Evolutionary conservation across 164 flowering plant genomes (phyloP).

Genomic region (Umbellularia californica): DNA sequence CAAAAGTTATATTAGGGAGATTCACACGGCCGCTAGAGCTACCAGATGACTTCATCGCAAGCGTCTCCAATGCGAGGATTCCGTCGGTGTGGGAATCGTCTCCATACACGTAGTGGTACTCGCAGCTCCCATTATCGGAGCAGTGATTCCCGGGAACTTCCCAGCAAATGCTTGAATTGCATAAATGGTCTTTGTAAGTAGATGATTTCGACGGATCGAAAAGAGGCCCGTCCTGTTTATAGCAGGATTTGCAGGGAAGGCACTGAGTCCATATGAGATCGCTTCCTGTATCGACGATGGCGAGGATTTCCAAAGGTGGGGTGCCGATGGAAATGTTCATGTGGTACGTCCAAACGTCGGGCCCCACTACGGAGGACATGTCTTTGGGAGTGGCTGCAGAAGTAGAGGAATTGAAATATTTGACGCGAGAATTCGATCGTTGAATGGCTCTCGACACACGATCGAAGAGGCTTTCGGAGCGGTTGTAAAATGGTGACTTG

Average conservation of each 20-base stretch:
- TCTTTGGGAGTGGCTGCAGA: background rate
- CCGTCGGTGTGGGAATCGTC: slow-evolving; percentile 40
- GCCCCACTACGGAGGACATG: slow-evolving; percentile 8
- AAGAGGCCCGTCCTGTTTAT: slow-evolving; percentile 47
- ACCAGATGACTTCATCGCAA: slow-evolving; percentile 18
- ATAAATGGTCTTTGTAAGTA: slow-evolving; percentile 31
- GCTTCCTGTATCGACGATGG: slow-evolving; percentile 83
- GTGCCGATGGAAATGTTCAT: slow-evolving; percentile 64
- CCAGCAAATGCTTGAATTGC: slow-evolving; percentile 25
- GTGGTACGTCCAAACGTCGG: slow-evolving; percentile 55
- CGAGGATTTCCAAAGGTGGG: slow-evolving; percentile 45
- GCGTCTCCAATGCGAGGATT: slow-evolving; percentile 29
- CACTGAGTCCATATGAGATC: slow-evolving; percentile 90
- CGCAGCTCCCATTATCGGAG: slow-evolving; percentile 6
- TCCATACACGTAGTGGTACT: slow-evolving; percentile 23
- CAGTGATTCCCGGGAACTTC: background rate
- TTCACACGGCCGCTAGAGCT: background rate
- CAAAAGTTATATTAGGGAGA: slow-evolving; percentile 22
- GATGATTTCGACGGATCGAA: slow-evolving; percentile 40
- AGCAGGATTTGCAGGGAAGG: slow-evolving; percentile 65
- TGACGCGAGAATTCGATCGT: background rate
- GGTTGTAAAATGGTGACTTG: background rate
- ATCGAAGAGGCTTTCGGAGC: background rate
- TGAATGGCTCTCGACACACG: background rate
- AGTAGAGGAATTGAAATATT: background rate